Evolutionary conservation across 1,284 basidiomycete species (phyloP).

Genomic region (Cronartium ribicola): DNA sequence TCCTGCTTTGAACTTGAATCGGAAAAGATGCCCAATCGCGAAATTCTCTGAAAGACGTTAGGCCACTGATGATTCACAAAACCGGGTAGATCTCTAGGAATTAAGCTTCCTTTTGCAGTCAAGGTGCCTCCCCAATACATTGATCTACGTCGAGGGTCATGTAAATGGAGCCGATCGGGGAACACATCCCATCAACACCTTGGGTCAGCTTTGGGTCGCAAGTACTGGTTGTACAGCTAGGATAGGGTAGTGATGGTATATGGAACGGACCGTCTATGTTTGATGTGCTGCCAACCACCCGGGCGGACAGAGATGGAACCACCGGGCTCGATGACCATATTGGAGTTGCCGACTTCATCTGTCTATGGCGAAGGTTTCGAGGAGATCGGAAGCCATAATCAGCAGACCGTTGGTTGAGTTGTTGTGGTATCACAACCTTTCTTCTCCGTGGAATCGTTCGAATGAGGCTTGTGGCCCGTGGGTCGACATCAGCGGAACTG

Average conservation of each 20-base stretch:
- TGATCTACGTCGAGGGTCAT: constrained; percentile 1
- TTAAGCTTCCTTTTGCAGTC: constrained; percentile 59
- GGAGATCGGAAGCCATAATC: background rate
- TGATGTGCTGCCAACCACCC: constrained; percentile 31
- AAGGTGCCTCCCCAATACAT: constrained; percentile 63
- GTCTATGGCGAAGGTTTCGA: constrained; percentile 2
- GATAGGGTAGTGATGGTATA: background rate
- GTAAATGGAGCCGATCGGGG: background rate
- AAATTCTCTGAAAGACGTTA: constrained; percentile 66
- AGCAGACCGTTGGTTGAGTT: background rate
- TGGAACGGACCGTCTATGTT: constrained; percentile 14
- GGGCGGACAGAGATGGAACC: constrained; percentile 7
- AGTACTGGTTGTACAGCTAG: background rate
- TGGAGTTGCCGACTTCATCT: constrained; percentile 22
- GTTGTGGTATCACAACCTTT: background rate
- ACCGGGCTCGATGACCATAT: constrained; percentile 15
- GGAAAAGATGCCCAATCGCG: constrained; percentile 61
- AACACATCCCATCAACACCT: background rate
- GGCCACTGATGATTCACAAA: constrained; percentile 62
- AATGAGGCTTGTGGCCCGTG: too few relatives aligned
- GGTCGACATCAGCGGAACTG: background rate
- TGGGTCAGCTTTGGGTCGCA: background rate
- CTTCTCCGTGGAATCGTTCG: too few relatives aligned
- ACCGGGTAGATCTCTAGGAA: constrained; percentile 63
- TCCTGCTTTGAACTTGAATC: constrained; percentile 54